phyloP scores from a whole-genome alignment of 805 yeast species.

The Metschnikowia hibisci region DNA sequence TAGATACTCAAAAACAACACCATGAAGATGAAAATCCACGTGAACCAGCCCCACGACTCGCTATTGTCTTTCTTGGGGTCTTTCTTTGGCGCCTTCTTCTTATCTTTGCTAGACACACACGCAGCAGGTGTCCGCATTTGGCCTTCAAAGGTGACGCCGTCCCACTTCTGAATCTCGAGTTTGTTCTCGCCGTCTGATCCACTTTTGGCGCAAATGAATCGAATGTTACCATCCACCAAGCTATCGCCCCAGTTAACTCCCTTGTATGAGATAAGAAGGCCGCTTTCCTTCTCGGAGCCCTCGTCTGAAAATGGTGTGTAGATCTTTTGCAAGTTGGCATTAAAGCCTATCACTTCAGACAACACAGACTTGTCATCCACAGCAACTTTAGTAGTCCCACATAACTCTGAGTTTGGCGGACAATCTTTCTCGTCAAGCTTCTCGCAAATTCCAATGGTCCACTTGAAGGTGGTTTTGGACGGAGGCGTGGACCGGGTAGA shows the following conservation, averaged over 20 bases:
- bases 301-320: slow-evolving; percentile 26
- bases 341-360: slow-evolving; percentile 61
- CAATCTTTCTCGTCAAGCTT: slow-evolving; percentile 47
- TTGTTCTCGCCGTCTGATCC: slow-evolving; percentile 21
- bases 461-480: slow-evolving; percentile 52
- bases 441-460: slow-evolving; percentile 74
- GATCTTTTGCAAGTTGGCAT: slow-evolving; percentile 36
- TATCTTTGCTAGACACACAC: slow-evolving; percentile 33
- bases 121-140: slow-evolving; percentile 33
- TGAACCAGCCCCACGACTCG: slow-evolving; percentile 74
- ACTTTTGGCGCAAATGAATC: slow-evolving; percentile 43
- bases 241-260: slow-evolving; percentile 72
- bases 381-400: slow-evolving; percentile 63
- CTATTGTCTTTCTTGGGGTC: slow-evolving; percentile 25
- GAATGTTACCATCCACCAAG: slow-evolving; percentile 43
- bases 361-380: slow-evolving; percentile 47
- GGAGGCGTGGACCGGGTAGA: slow-evolving; percentile 70
- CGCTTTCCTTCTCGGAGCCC: slow-evolving; percentile 26
- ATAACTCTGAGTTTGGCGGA: slow-evolving; percentile 67
- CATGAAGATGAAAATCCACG: slow-evolving; percentile 73
- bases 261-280: slow-evolving; percentile 37
- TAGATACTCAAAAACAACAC: slow-evolving; percentile 69
- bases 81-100: slow-evolving; percentile 23
- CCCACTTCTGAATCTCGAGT: slow-evolving; percentile 35
- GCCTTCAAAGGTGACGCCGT: slow-evolving; percentile 27